Base-by-base conservation (phyloP, 148 eudicot species). In the Salicornia ramosissima region DNA sequence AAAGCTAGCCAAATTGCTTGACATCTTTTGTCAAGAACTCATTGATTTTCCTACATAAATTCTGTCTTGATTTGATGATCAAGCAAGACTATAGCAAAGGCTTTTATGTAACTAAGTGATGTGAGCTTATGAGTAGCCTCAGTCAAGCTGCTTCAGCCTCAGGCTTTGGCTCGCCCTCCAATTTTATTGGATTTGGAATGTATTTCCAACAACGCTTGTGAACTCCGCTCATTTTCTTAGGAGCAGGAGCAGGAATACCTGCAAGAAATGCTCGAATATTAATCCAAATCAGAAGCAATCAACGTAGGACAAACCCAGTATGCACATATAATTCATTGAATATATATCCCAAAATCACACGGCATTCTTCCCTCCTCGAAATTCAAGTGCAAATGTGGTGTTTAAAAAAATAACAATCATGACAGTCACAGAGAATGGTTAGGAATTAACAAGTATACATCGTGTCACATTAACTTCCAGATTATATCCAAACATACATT, bases 161-260 rank as follows among this genome's bases (percentile, higher is more conserved):
- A 13, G 80, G 81, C 63, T 84, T 75, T 31, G 85, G 73, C 52
- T 76, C 52, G 52, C 69, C 62, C 74, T 84, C 77, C 30, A 49
- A 64, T 79, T 75, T 90, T 51, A 71, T 77, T 15, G 77, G 79
- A 74, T 79, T 70, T 16, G 80, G 72, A 61, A 93, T 76, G 81
- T 90, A 93, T 72, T 62, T 86, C 98, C 98, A 93, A 72, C 98
- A 93, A 24, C 96, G 92, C 83, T 93, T 93, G 83, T 93, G 88
- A 71, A 93, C 98, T 28, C 98, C 98, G 21, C 98, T 88, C 29
- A 93, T 90, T 80, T 88, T 93, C 85, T 90, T 93, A 29, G 90
- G 82, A 67, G 89, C 86, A 60, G 80, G 83, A 81, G 82, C 77
- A 22, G 88, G 95, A 34, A 79, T 34, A 51, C 98, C 98, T 93